phyloP scores from a whole-genome alignment of 2,329 filamentous ascomycete species.

The Alternaria arbusti region DNA sequence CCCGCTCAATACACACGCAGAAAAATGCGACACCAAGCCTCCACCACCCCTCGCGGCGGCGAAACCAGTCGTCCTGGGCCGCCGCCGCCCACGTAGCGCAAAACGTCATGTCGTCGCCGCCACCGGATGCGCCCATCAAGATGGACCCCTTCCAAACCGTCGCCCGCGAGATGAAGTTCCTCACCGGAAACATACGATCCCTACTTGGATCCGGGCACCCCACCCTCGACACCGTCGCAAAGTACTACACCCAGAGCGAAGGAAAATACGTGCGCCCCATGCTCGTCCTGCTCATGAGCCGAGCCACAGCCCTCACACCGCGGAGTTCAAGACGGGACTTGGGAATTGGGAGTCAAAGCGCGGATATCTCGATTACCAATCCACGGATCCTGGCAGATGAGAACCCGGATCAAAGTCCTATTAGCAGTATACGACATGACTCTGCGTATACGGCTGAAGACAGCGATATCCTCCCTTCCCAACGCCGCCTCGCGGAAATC shows the following conservation, averaged over 20 bases:
- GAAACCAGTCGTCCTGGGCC: slow-evolving; percentile 71
- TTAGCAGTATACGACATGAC: slow-evolving; percentile 59
- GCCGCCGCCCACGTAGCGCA: slow-evolving; percentile 72
- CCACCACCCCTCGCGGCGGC: slow-evolving; percentile 51
- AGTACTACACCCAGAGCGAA: slow-evolving; percentile 97
- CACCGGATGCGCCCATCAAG: slow-evolving; percentile 69
- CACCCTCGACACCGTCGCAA: slow-evolving; percentile 90
- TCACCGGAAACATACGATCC: slow-evolving; percentile 91
- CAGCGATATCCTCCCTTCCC: slow-evolving; percentile 84
- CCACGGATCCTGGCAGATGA: slow-evolving; percentile 73
- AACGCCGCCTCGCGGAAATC: slow-evolving; percentile 91
- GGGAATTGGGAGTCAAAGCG: slow-evolving; percentile 32
- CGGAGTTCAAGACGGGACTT: slow-evolving; percentile 47
- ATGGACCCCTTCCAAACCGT: slow-evolving; percentile 89
- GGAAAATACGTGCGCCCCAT: slow-evolving; percentile 96
- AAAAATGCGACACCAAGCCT: slow-evolving; percentile 29
- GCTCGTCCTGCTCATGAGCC: slow-evolving; percentile 94
- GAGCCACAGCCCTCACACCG: slow-evolving; percentile 84
- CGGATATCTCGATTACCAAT: slow-evolving; percentile 68
- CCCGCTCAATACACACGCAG: slow-evolving; percentile 2
- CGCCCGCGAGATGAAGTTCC: slow-evolving; percentile 94
- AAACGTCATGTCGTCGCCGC: slow-evolving; percentile 71
- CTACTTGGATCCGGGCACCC: slow-evolving; percentile 94
- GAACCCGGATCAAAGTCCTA: slow-evolving; percentile 66
- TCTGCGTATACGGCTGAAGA: slow-evolving; percentile 55